Evolutionary conservation across 2,329 filamentous ascomycete genomes (phyloP).

Genomic region (Talaromyces pinophilus): DNA sequence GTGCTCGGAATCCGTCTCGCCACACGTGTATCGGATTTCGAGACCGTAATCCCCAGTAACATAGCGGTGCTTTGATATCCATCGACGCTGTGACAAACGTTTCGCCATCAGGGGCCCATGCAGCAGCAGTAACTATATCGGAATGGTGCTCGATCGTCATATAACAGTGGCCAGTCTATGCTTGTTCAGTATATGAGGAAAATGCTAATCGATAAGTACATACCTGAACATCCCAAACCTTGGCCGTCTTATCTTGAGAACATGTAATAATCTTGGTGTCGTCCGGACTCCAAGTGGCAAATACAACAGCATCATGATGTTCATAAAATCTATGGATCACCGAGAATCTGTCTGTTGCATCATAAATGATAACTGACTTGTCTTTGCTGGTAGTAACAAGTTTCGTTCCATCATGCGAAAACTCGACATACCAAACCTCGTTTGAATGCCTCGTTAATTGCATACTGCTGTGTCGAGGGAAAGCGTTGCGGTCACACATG

Average conservation of each 20-base stretch:
- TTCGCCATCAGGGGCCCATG: conserved; percentile 79
- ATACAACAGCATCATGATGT: conserved; percentile 71
- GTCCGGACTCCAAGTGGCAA: conserved; percentile 89
- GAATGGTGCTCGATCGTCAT: conserved; percentile 68
- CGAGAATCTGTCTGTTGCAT: conserved; percentile 66
- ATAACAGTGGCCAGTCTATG: conserved; percentile 64
- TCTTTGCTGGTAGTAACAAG: conserved; percentile 81
- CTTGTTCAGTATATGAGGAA: background rate
- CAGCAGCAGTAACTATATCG: conserved; percentile 84
- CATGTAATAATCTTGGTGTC: conserved; percentile 84
- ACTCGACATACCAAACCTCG: conserved; percentile 89
- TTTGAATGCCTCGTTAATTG: conserved; percentile 73
- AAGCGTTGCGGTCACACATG: conserved; percentile 73
- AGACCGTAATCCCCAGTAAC: conserved; percentile 69
- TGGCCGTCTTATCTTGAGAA: conserved; percentile 69
- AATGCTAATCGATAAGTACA: background rate
- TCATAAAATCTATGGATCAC: conserved; percentile 64
- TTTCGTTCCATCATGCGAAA: conserved; percentile 81
- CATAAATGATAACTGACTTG: conserved; percentile 76
- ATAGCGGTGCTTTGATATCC: conserved; percentile 66
- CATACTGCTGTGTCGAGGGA: conserved; percentile 70
- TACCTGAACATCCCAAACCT: conserved; percentile 73
- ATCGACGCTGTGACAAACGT: conserved; percentile 79
- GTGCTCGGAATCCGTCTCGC: conserved; percentile 71
- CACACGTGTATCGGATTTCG: conserved; percentile 62